phyloP scores from a whole-genome alignment of 345 rosid genomes.

The Eucalyptus caleyi region DNA sequence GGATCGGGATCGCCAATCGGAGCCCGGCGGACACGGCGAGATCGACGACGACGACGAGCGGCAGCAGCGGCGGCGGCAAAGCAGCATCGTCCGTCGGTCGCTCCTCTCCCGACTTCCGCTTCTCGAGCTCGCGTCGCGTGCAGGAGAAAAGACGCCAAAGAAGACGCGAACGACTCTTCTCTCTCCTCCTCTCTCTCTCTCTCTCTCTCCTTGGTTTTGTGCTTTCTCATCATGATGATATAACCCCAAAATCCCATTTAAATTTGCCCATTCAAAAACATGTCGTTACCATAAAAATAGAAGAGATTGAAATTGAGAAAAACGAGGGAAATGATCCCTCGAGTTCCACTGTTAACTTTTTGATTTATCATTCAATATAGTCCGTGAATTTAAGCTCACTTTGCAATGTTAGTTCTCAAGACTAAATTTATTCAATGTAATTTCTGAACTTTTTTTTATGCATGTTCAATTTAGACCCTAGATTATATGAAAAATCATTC shows the following conservation, averaged over 20 bases:
- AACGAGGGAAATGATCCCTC: background rate
- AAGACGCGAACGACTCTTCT: no score
- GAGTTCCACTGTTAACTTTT: no score
- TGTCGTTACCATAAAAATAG: background rate
- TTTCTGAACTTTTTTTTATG: no score
- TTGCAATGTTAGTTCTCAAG: fast-evolving
- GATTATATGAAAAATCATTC: no score
- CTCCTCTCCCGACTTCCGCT: no score
- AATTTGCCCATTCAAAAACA: background rate
- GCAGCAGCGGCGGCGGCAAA: no score
- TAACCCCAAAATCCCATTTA: background rate
- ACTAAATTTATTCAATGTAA: no score
- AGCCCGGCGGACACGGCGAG: background rate
- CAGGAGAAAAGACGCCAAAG: no score
- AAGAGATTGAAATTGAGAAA: background rate
- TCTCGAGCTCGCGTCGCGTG: no score
- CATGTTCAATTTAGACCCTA: background rate
- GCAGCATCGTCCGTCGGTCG: no score
- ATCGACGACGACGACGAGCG: background rate
- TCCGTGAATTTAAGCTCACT: no score
- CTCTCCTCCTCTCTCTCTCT: background rate
- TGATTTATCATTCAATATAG: no score
- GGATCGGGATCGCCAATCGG: background rate
- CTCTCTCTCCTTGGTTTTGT: background rate
- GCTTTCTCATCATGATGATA: background rate